Conservation (phyloP, 148 eudicot genomes). For the Gaultheria prostrata region DNA sequence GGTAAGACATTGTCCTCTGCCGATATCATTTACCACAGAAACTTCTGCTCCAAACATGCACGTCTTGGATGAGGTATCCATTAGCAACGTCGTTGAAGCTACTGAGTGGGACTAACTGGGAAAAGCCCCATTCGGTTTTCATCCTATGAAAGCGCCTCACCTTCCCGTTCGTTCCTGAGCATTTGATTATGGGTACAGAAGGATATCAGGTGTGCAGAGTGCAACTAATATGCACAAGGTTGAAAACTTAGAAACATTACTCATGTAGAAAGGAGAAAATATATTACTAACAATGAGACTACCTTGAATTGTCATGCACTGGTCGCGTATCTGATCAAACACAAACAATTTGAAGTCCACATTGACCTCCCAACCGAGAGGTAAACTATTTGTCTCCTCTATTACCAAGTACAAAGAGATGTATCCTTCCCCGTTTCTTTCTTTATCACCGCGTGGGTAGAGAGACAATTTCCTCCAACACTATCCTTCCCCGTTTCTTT, state of each 20-base stretch:
- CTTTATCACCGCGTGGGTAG: neutral
- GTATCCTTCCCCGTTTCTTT: conserved; percentile 3
- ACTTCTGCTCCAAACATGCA: conserved; percentile 6
- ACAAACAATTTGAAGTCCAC: conserved; percentile 2
- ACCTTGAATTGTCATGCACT: conserved; percentile 6
- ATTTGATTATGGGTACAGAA: neutral
- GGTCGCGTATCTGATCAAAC: neutral
- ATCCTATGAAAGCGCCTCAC: neutral
- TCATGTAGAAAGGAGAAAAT: neutral
- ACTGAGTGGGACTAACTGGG: conserved; percentile 2
- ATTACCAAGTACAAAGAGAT: conserved; percentile 14
- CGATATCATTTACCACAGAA: neutral
- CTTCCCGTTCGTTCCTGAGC: neutral
- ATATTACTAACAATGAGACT: neutral
- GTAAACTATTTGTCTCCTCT: neutral
- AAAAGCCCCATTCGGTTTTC: neutral
- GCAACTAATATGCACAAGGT: neutral
- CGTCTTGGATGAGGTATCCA: neutral
- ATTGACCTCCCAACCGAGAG: conserved; percentile 12
- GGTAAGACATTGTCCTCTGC: neutral
- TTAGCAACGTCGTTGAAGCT: neutral
- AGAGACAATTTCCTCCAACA: neutral
- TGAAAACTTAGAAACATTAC: neutral
- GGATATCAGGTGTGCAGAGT: neutral
- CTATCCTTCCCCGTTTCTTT: conserved; percentile 1